Conservation (phyloP, 2,329 filamentous ascomycete species). For the Hymenoscyphus occultus region DNA sequence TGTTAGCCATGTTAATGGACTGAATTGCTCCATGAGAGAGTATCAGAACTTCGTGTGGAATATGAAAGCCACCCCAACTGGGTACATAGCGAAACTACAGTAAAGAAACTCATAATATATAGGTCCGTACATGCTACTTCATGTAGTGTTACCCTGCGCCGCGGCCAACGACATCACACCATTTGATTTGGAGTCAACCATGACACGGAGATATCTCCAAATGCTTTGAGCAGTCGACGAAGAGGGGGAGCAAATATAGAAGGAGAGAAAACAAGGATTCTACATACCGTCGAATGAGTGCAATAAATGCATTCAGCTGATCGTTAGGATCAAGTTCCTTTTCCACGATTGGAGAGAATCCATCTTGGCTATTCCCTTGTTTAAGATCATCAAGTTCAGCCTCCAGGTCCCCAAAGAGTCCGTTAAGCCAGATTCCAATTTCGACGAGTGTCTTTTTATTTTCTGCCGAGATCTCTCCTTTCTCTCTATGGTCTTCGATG, state of each 20-base stretch:
- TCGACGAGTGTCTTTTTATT: slow-evolving; percentile 13
- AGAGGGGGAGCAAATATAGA: no score
- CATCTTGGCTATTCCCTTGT: slow-evolving; percentile 8
- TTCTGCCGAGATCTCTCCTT: slow-evolving; percentile 9
- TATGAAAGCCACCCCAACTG: no score
- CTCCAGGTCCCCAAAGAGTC: slow-evolving; percentile 15
- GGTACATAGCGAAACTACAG: no score
- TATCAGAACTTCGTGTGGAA: no score
- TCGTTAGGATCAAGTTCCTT: slow-evolving; percentile 15
- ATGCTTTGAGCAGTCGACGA: background rate
- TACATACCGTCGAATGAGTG: slow-evolving; percentile 20
- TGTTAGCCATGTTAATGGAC: background rate
- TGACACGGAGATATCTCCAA: background rate
- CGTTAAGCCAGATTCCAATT: slow-evolving; percentile 12
- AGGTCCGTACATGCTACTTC: no score
- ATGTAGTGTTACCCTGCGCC: no score
- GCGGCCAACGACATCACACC: no score
- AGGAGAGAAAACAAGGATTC: background rate
- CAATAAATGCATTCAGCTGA: slow-evolving; percentile 17
- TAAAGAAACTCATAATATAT: no score
- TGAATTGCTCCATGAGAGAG: background rate
- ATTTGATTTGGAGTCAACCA: no score
- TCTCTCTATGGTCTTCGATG: slow-evolving; percentile 15
- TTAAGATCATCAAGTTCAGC: slow-evolving; percentile 12
- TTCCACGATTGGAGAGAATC: slow-evolving; percentile 10